Evolutionary conservation across 768 basidiomycete species (phyloP), one percentile per base, ranked within the genome.

Genomic region (Mycena chlorophos): DNA sequence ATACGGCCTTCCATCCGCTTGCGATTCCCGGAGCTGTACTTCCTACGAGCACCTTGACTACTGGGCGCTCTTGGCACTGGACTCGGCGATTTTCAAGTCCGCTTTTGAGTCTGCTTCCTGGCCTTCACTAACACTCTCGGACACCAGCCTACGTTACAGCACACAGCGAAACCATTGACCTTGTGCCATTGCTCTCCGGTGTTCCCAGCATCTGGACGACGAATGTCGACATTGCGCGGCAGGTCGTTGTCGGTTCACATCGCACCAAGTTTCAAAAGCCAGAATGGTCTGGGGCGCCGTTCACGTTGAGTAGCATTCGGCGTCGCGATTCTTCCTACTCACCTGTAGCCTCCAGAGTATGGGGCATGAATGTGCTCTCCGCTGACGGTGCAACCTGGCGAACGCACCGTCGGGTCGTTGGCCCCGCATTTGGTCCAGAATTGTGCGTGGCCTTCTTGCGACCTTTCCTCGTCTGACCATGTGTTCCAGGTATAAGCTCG

Each of bases 151-250:
- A 68, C 46, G 30, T 30, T 19, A n/a, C n/a, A n/a, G n/a, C n/a
- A n/a, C 43, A 52, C 5, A 57, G 47, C 17, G 70, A 71, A 45
- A 69, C 63, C 16, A 51, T 71, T 25, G 57, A 63, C 19, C 37
- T 69, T 6, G 57, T 70, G 5, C 64, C 69, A 3, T 43, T 66
- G 16, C 4, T 81, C 0, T 54, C 61, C 0, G 79, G 79, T 0
- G 51, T 55, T 4, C 68, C 77, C 1, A 63, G 63, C 0, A 63
- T 80, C 22, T 78, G 73, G 58, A 78, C 77, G 2, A 69, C 75
- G 16, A 81, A 79, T 53, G 55, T 82, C 20, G 77, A 81, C 38
- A 73, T 81, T 4, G 74, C 71, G 12, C 71, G 78, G 5, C 80
- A 81, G 64, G 71, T 80, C 17, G 63, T 68, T 5, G 65, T 61